Evolutionary conservation across 108 stramenopile species (phyloP).

Genomic region (Stephanodiscus minutulus): DNA sequence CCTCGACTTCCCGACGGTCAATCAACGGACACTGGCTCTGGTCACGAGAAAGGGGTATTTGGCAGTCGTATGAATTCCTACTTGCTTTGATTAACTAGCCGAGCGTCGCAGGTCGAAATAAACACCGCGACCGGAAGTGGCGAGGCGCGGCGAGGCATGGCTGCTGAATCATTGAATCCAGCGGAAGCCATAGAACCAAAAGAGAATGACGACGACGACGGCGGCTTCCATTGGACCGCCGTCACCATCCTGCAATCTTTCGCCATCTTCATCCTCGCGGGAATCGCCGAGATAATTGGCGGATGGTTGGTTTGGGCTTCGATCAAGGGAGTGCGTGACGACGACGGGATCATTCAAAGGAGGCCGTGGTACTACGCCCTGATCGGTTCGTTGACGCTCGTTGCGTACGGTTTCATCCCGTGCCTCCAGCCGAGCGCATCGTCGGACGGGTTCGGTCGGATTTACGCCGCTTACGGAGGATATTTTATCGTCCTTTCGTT

Average conservation of each 20-base stretch:
- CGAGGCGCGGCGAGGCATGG: background rate
- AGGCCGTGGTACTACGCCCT: conserved; percentile 80
- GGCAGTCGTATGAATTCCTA: too few relatives aligned
- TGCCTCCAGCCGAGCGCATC: conserved; percentile 66
- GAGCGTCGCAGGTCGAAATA: too few relatives aligned
- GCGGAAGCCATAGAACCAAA: background rate
- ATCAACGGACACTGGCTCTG: too few relatives aligned
- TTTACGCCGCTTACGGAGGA: conserved; percentile 86
- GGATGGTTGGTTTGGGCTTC: conserved; percentile 82
- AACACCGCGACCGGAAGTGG: background rate
- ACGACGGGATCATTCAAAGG: conserved; percentile 9
- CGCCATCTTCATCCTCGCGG: conserved; percentile 63
- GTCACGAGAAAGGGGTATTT: too few relatives aligned
- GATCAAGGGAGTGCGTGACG: conserved; percentile 31
- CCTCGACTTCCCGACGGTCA: too few relatives aligned
- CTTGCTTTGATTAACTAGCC: too few relatives aligned
- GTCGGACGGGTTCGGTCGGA: conserved; percentile 68
- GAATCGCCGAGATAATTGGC: conserved; percentile 73
- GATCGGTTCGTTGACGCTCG: conserved; percentile 61
- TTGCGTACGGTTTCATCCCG: conserved; percentile 78
- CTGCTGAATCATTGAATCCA: background rate
- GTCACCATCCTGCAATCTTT: conserved; percentile 57
- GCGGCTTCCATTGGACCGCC: conserved; percentile 63
- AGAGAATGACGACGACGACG: conserved; percentile 18
- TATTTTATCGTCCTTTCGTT: conserved; percentile 80